phyloP scores from a whole-genome alignment of 768 basidiomycete genomes.

The Lentinula aciculospora region DNA sequence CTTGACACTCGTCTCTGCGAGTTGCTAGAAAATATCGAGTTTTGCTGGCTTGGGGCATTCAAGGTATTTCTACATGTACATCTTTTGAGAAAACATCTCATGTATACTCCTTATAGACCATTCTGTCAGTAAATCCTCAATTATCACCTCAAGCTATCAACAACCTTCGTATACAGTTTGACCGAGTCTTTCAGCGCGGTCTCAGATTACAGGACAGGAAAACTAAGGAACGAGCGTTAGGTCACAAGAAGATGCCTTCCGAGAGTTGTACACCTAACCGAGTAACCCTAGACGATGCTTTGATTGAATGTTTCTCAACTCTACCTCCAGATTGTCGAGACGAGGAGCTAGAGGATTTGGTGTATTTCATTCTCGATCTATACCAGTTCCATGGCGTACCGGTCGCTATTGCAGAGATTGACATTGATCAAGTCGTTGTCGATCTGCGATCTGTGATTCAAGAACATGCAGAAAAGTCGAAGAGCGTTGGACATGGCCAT shows the following conservation, averaged over 20 bases:
- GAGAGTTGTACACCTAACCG: conserved; percentile 31
- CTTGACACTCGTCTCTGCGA: conserved; percentile 75
- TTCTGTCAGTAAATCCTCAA: conserved; percentile 45
- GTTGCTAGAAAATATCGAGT: conserved; percentile 82
- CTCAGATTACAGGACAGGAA: conserved; percentile 62
- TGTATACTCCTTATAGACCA: conserved; percentile 39
- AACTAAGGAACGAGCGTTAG: conserved; percentile 27
- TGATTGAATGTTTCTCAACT: conserved; percentile 84
- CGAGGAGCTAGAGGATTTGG: conserved; percentile 93
- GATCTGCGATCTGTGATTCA: conserved; percentile 77
- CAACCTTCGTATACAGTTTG: conserved; percentile 62
- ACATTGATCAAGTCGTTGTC: conserved; percentile 83
- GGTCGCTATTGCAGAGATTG: conserved; percentile 86
- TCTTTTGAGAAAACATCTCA: not conserved
- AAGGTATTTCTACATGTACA: conserved; percentile 52
- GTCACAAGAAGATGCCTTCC: conserved; percentile 27
- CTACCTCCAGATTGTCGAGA: conserved; percentile 79
- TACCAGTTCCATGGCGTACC: conserved; percentile 92
- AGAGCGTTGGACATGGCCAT: conserved; percentile 15
- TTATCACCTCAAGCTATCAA: conserved; percentile 39
- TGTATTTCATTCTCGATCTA: conserved; percentile 90
- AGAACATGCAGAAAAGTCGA: conserved; percentile 46
- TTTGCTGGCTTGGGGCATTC: conserved; percentile 96
- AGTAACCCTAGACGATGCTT: conserved; percentile 59
- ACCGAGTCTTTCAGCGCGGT: conserved; percentile 68